Evolutionary conservation across 257 asterid species (phyloP).

Genomic region (Penstemon davidsonii): DNA sequence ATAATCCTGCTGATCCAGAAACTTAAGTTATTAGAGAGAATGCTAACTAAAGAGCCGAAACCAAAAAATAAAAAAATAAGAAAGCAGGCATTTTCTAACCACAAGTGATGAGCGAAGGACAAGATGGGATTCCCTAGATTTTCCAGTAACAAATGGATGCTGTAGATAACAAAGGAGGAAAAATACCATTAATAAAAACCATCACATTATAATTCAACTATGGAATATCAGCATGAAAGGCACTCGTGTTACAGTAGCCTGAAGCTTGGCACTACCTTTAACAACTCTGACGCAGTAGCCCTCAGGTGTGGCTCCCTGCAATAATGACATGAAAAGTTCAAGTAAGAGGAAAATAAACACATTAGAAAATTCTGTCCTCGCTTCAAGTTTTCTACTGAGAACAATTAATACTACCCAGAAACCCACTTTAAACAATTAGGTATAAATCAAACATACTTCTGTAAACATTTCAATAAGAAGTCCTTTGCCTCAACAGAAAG

Average conservation of each 20-base stretch:
- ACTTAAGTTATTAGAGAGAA: constrained; percentile 24
- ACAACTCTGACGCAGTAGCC: constrained; percentile 80
- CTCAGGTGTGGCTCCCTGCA: constrained; percentile 91
- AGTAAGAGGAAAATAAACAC: constrained; percentile 15
- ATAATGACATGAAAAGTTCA: constrained; percentile 26
- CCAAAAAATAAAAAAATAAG: constrained; percentile 21
- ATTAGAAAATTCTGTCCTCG: constrained; percentile 10
- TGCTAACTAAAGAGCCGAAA: constrained; percentile 13
- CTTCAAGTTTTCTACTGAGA: constrained; percentile 17
- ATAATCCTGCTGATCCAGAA: constrained; percentile 51
- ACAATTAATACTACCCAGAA: constrained; percentile 5
- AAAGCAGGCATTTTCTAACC: constrained; percentile 52
- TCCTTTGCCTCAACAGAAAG: constrained; percentile 90
- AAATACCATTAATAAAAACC: constrained; percentile 18
- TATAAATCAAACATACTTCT: constrained; percentile 61
- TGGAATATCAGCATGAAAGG: constrained; percentile 2
- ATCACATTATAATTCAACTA: constrained; percentile 8
- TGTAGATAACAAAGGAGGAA: constrained; percentile 43
- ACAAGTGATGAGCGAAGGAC: constrained; percentile 50
- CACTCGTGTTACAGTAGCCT: constrained; percentile 12
- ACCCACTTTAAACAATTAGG: constrained; percentile 21
- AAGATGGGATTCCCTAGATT: constrained; percentile 57
- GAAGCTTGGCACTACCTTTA: constrained; percentile 55
- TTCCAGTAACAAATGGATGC: constrained; percentile 97
- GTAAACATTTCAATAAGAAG: constrained; percentile 84